Conservation (phyloP, 202 grass and related monocot genomes). For the Panicum hallii region DNA sequence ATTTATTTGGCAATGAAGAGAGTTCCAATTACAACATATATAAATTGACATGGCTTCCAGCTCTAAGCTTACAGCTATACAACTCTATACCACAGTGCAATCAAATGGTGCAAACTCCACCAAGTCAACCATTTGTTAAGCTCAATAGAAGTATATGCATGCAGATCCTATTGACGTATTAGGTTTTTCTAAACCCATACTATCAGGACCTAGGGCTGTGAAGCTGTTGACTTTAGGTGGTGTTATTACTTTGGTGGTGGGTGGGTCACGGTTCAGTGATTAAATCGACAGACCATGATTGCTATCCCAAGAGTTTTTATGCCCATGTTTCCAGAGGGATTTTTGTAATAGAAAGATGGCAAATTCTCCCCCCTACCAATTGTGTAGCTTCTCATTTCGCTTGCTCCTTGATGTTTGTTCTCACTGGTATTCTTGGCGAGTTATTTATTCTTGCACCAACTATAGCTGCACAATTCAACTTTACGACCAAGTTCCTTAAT, state of each 20-base stretch:
- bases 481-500: conserved; percentile 6
- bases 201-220: background rate
- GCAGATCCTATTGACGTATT: conserved; percentile 20
- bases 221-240: background rate
- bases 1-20: conserved; percentile 25
- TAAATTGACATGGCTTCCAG: background rate
- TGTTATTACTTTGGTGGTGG: conserved; percentile 12
- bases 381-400: conserved; percentile 22
- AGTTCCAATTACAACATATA: conserved; percentile 3
- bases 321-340: conserved; percentile 16
- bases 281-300: conserved; percentile 21
- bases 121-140: background rate
- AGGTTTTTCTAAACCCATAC: background rate
- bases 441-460: conserved; percentile 8
- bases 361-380: conserved; percentile 4
- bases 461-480: conserved; percentile 1
- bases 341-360: background rate
- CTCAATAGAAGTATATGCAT: conserved; percentile 14
- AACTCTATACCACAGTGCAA: conserved; percentile 30
- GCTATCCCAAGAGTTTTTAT: conserved; percentile 14
- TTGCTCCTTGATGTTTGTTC: conserved; percentile 14
- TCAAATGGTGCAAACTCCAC: conserved; percentile 23
- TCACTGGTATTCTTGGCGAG: background rate
- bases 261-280: background rate
- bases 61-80: background rate